Conservation (phyloP, 2,329 filamentous ascomycete genomes). For the Lecanicillium sp. region DNA sequence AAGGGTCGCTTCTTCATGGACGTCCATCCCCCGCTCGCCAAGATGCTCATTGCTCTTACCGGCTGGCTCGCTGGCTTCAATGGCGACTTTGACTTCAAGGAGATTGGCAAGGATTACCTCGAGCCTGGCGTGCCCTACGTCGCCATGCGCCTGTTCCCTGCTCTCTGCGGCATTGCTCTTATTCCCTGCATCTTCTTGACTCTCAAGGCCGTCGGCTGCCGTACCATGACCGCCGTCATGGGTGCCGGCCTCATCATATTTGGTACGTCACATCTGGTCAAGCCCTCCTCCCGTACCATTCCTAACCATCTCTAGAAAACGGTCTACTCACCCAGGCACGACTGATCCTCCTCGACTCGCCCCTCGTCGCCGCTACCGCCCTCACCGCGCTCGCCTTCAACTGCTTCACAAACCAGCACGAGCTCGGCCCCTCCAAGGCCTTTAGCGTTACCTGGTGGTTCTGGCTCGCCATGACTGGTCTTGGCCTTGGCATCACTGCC, state of each 20-base stretch:
- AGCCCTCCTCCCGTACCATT: conserved; percentile 1
- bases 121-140: conserved; percentile 95
- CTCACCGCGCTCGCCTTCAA: conserved; percentile 85
- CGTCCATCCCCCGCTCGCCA: conserved; percentile 95
- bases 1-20: conserved; percentile 99
- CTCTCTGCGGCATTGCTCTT: conserved; percentile 78
- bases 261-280: conserved; percentile 47
- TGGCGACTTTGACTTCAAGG: conserved; percentile 96
- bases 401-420: conserved; percentile 94
- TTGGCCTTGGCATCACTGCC: conserved; percentile 80
- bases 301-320: conserved; percentile 60
- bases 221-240: conserved; percentile 74
- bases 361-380: conserved; percentile 86
- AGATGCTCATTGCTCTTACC: conserved; percentile 90
- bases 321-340: conserved; percentile 91
- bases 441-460: conserved; percentile 96
- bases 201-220: conserved; percentile 83
- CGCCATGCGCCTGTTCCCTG: conserved; percentile 90
- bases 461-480: conserved; percentile 81
- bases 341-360: conserved; percentile 91
- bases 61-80: conserved; percentile 94
- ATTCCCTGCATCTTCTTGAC: conserved; percentile 93
- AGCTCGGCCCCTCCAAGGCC: conserved; percentile 80
- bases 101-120: conserved; percentile 97
- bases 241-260: conserved; percentile 86